A percentile compares a stretch with the other conserved stretches of the same genome.
phyloP scores from a whole-genome alignment of 2,329 filamentous ascomycete genomes.

The Pestalotiopsis fici region DNA sequence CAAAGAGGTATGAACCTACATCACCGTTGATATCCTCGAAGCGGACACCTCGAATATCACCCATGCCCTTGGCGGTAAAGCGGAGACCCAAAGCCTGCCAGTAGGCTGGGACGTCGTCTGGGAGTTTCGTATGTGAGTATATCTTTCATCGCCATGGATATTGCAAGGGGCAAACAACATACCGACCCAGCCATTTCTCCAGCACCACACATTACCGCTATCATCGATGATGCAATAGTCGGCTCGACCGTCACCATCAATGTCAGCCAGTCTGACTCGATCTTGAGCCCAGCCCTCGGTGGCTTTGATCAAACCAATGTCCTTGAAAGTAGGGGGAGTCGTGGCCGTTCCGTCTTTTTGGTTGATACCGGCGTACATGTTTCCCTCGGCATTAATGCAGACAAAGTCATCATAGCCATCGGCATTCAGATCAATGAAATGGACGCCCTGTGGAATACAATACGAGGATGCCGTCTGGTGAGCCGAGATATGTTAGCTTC shows the following conservation, averaged over 20 bases:
- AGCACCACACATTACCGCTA: conserved; percentile 28
- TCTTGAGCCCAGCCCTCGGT: conserved; percentile 10
- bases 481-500: too few relatives aligned
- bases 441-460: conserved; percentile 11
- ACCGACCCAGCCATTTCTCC: conserved; percentile 27
- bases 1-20: not conserved
- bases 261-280: conserved; percentile 30
- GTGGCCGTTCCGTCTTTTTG: conserved; percentile 15
- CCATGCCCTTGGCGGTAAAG: conserved; percentile 20
- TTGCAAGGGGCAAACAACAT: not conserved
- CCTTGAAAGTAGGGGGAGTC: conserved; percentile 20
- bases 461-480: not conserved
- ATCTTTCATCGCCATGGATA: not conserved
- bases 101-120: conserved; percentile 25
- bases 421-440: conserved; percentile 15
- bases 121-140: not conserved
- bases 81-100: conserved; percentile 32
- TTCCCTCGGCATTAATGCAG: conserved; percentile 24
- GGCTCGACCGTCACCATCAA: conserved; percentile 30
- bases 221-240: conserved; percentile 32
- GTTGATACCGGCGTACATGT: conserved; percentile 19
- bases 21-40: conserved; percentile 25
- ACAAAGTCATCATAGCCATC: conserved; percentile 31
- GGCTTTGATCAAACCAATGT: conserved; percentile 18
- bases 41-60: conserved; percentile 18